These are phyloP conservation scores for Digitaria exilis DNA, from an alignment of 202 grass and related monocot species.

Conservation along the genomic window DNA sequence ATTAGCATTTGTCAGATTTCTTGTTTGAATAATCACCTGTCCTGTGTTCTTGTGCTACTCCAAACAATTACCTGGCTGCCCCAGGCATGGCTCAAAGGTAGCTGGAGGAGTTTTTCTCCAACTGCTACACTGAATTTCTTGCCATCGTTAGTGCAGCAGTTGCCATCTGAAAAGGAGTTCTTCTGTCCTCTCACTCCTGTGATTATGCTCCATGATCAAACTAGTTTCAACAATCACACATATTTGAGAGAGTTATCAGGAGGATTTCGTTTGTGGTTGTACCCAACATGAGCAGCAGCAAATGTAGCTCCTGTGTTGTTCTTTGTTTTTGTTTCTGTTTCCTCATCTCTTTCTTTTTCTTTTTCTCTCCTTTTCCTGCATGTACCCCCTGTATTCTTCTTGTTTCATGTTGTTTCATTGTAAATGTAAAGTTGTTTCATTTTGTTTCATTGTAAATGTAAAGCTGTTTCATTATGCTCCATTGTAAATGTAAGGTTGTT, in stretches of 20 bases:
- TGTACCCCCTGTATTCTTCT: too few species aligned
- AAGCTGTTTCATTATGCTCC: too few species aligned
- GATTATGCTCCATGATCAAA: background rate
- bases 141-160: background rate
- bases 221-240: background rate
- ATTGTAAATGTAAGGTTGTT: too few species aligned
- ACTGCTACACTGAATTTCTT: background rate
- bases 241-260: background rate
- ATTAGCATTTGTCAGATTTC: background rate
- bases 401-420: too few species aligned
- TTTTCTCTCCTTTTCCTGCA: too few species aligned
- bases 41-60: background rate
- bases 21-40: background rate
- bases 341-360: too few species aligned
- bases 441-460: too few species aligned
- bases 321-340: too few species aligned
- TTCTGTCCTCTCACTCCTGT: background rate
- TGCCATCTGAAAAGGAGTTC: background rate
- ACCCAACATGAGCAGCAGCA: background rate
- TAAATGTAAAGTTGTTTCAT: too few species aligned
- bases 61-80: background rate
- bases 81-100: too few species aligned
- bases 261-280: background rate
- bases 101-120: background rate
- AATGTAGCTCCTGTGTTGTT: too few species aligned